Conservation (phyloP, 805 yeast genomes). For the Isabelozyma rhagii region DNA sequence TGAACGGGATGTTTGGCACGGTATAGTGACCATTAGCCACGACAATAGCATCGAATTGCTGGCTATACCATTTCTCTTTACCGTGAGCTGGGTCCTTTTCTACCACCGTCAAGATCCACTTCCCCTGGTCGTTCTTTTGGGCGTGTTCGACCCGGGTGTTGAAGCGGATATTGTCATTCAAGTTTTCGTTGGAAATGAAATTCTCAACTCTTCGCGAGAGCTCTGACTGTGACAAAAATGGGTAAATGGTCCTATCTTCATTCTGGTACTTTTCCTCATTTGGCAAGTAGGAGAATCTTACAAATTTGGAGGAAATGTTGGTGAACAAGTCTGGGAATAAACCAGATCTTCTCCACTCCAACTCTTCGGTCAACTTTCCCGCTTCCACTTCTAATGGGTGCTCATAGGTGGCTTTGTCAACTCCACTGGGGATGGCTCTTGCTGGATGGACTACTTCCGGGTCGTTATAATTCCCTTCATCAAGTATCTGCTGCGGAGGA, state of each 20-base stretch:
- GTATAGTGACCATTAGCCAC: slow-evolving; percentile 66
- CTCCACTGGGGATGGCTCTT: slow-evolving; percentile 9
- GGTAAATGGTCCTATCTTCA: slow-evolving; percentile 24
- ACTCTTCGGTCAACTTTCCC: slow-evolving; percentile 8
- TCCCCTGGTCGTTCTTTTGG: slow-evolving; percentile 22
- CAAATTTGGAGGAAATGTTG: slow-evolving; percentile 36
- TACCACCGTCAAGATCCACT: slow-evolving; percentile 37
- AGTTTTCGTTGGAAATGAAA: slow-evolving; percentile 23
- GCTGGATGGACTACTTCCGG: slow-evolving; percentile 30
- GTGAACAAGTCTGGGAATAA: slow-evolving; percentile 38
- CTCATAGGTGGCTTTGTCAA: slow-evolving; percentile 14
- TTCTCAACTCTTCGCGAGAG: slow-evolving; percentile 20
- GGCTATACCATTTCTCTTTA: slow-evolving; percentile 40
- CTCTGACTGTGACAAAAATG: slow-evolving; percentile 37
- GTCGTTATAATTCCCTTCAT: slow-evolving; percentile 24
- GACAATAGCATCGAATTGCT: slow-evolving; percentile 57
- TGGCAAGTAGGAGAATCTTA: slow-evolving; percentile 34
- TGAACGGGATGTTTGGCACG: slow-evolving; percentile 57
- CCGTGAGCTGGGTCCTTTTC: slow-evolving; percentile 4
- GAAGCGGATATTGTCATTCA: slow-evolving; percentile 31
- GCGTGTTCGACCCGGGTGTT: slow-evolving; percentile 40
- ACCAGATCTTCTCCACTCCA: slow-evolving; percentile 39
- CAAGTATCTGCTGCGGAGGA: slow-evolving; percentile 29
- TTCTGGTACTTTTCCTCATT: slow-evolving; percentile 17
- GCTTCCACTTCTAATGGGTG: slow-evolving; percentile 9